Base-by-base conservation (phyloP, 1,139 yeast genomes). In the Williopsis jadinii region DNA sequence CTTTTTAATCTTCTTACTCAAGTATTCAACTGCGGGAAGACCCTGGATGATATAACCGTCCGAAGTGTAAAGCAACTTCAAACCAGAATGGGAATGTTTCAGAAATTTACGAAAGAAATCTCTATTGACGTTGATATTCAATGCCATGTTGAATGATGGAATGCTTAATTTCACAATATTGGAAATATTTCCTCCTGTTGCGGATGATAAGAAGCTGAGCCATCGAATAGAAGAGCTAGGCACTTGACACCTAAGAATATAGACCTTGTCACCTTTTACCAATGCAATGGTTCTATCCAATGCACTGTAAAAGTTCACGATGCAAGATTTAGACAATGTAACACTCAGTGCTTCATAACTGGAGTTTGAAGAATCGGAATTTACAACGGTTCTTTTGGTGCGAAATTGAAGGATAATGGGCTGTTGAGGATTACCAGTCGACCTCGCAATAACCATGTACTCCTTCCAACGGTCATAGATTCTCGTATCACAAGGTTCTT, bases 381-480 rank as follows among this genome's bases (percentile, higher is more conserved):
- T 48, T 2, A 67, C 59, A n/a, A 73, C 64, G 12, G 66, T 63
- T 35, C 75, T 62, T 2, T 65, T 59, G 28, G 73, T 73, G 59
- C 77, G 81, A 45, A 87, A 75, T 52, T 85, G 90, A 2, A 86
- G 50, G 3, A 67, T 59, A 2, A 85, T 56, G 0, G 88, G 85
- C 9, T 63, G 62, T 2, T 61, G 64, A 0, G 54, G 41, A 42
- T 68, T 62, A 26, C 75, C 77, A 1, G 84, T 75, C 34, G 75
- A 74, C 43, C 92, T 64, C 0, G 82, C 76, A 4, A 82, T 84
- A 2, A 82, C 80, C 30, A 75, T 62, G 54, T 77, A 83, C 56
- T 87, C 95, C 45, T 72, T 75, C 92, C 95, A 86, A 36, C 86
- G 64, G 44, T 83, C 87, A n/a, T 68, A 48, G 2, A 84, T 68